A percentile compares a stretch with the other conserved stretches of the same genome.
phyloP scores from a whole-genome alignment of 495 filamentous ascomycete genomes.

The Lophiostoma macrostomum region DNA sequence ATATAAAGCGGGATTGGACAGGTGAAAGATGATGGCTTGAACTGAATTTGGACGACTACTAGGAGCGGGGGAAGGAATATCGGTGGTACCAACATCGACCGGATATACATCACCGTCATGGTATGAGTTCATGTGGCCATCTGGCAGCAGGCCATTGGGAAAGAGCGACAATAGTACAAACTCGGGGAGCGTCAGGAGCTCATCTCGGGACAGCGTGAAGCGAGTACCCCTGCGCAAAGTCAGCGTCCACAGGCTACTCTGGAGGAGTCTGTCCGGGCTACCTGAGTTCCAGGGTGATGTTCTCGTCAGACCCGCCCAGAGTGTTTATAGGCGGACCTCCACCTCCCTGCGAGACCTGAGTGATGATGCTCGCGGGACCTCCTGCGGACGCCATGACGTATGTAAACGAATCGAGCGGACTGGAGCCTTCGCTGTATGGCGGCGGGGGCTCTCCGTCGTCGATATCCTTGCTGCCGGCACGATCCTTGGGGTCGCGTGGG shows the following conservation, averaged over 20 bases:
- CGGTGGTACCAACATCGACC: slow-evolving; percentile 76
- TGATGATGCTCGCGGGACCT: slow-evolving; percentile 96
- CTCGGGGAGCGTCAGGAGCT: slow-evolving; percentile 90
- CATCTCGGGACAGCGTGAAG: slow-evolving; percentile 90
- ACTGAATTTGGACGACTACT: slow-evolving; percentile 40
- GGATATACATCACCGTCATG: slow-evolving; percentile 91
- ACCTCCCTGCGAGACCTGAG: slow-evolving; percentile 94
- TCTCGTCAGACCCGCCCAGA: slow-evolving; percentile 91
- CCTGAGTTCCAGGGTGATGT: slow-evolving; percentile 92
- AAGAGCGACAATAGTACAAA: slow-evolving; percentile 99
- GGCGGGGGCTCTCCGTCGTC: slow-evolving; percentile 92
- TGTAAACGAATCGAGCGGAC: slow-evolving; percentile 86
- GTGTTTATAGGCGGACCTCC: slow-evolving; percentile 81
- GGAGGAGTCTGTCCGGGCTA: slow-evolving; percentile 44
- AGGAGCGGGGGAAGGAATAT: slow-evolving; percentile 33
- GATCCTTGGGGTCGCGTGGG: slow-evolving; percentile 73
- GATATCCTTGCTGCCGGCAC: slow-evolving; percentile 61
- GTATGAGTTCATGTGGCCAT: slow-evolving; percentile 92
- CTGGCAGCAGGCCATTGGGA: slow-evolving; percentile 94
- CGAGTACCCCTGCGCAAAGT: slow-evolving; percentile 67
- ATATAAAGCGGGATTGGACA: slow-evolving; percentile 50
- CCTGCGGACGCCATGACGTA: slow-evolving; percentile 98
- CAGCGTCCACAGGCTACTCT: not conserved
- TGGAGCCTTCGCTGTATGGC: slow-evolving; percentile 90
- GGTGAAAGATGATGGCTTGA: slow-evolving; percentile 33